Conservation (phyloP, 495 filamentous ascomycete species). For the Cercophora scortea region DNA sequence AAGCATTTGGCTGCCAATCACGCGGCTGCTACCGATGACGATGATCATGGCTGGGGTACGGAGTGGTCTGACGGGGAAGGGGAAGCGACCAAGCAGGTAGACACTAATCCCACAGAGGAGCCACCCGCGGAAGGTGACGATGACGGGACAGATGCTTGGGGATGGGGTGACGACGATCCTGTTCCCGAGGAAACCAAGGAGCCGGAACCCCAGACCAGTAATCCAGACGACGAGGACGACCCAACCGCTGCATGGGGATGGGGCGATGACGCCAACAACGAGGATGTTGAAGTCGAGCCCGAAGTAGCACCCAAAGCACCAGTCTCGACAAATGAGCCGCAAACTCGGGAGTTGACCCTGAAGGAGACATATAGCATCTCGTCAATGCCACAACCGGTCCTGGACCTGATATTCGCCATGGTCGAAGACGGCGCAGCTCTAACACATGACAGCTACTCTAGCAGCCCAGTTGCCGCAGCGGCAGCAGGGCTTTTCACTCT, state of each 20-base stretch:
- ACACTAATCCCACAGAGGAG: background rate
- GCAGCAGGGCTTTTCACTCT: slow-evolving; percentile 69
- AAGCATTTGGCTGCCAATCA: slow-evolving; percentile 48
- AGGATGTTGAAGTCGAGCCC: slow-evolving; percentile 4
- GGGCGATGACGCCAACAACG: slow-evolving; percentile 46
- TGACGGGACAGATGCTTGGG: slow-evolving; percentile 50
- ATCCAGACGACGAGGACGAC: slow-evolving; percentile 41
- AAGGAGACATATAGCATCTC: slow-evolving; percentile 85
- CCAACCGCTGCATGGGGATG: slow-evolving; percentile 63
- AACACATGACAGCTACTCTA: slow-evolving; percentile 29
- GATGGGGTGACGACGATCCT: slow-evolving; percentile 51
- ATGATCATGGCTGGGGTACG: slow-evolving; percentile 66
- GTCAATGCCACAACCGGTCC: slow-evolving; percentile 67
- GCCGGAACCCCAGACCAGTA: slow-evolving; percentile 8
- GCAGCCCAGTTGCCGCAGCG: slow-evolving; percentile 55
- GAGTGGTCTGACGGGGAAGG: slow-evolving; percentile 58
- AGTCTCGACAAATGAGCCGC: slow-evolving; percentile 6
- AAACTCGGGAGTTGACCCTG: slow-evolving; percentile 55
- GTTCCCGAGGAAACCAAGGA: slow-evolving; percentile 11
- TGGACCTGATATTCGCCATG: slow-evolving; percentile 61
- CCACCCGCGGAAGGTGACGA: slow-evolving; percentile 33
- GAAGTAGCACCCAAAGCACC: background rate
- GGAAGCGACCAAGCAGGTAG: slow-evolving; percentile 13
- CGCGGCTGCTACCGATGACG: slow-evolving; percentile 34
- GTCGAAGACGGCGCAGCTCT: slow-evolving; percentile 63